Base-by-base conservation (phyloP, 345 rosid genomes). In the Acer yangbiense region DNA sequence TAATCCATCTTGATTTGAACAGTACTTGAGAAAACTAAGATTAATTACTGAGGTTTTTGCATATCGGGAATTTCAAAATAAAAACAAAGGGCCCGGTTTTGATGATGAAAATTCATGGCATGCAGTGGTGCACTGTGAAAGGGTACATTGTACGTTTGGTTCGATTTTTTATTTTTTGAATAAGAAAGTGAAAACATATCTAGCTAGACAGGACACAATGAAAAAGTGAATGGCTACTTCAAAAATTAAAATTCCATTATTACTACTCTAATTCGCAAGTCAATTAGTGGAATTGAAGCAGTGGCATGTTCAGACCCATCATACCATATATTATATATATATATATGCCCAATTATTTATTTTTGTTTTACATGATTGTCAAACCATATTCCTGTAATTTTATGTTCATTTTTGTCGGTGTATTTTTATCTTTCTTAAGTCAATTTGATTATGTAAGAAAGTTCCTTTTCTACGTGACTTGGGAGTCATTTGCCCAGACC, bases 1-100 rank as follows among this genome's bases (percentile, higher is more conserved):
- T 20, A 62, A 23, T 61, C 57, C 23, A 73, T 41, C 76, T 73
- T 73, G 46, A 23, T 73, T 43, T 61, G 55, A 43, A n/a, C 13
- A n/a, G n/a, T n/a, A 68, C 1, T 5, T n/a, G 48, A 17, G 12
- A 35, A 35, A 35, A 35, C 39, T 35, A 35, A 35, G 39, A 35
- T 35, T 35, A 35, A 35, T 35, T 35, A 35, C 39, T 35, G 39
- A 35, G 39, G 39, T 35, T 35, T 35, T 35, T 35, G 6, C 1
- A 35, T 35, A 35, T 35, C 0, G 39, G 39, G 39, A 64, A 48
- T 27, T 63, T 74, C 70, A 74, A 63, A 74, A 27, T 74, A 12
- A 57, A 35, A 60, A 14, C 17, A 39, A 8, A 41, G 68, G 76
- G 14, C 69, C 77, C 69, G 41, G 11, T 46, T 62, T 63, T 23